Conservation (phyloP, 495 filamentous ascomycete genomes). For the Xylaria nigripes region DNA sequence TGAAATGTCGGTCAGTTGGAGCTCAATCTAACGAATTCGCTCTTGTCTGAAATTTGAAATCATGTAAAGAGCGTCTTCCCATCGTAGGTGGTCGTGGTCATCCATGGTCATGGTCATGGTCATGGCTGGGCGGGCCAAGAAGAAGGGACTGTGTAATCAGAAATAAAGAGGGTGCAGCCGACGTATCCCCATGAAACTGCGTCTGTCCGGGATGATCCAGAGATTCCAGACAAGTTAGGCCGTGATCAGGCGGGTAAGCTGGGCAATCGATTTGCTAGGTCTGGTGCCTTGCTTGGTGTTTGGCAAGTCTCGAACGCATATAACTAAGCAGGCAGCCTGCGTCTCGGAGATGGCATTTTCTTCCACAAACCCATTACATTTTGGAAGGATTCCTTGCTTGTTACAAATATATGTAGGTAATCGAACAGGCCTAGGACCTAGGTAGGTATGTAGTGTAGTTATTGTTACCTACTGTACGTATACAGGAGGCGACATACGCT, state of each 20-base stretch:
- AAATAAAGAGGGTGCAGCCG: neutral
- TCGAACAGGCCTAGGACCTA: neutral
- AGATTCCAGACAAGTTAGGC: neutral
- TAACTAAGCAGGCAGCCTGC: neutral
- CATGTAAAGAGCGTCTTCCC: neutral
- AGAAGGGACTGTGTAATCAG: neutral
- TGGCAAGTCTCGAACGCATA: neutral
- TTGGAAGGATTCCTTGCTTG: slow-evolving; percentile 3
- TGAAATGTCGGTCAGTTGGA: slow-evolving; percentile 11
- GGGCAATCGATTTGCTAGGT: neutral
- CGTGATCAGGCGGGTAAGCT: neutral
- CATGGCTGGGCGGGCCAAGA: neutral
- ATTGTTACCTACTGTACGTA: too few relatives aligned
- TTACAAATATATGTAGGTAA: neutral
- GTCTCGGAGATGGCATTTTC: neutral
- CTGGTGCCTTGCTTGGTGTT: slow-evolving; percentile 4
- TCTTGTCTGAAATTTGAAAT: neutral
- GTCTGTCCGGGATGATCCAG: neutral
- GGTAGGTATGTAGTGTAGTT: too few relatives aligned
- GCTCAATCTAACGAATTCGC: neutral
- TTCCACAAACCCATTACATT: neutral
- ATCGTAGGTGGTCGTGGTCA: neutral
- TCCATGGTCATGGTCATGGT: too few relatives aligned
- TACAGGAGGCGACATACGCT: too few relatives aligned
- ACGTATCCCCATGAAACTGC: neutral